A percentile compares a stretch with the other conserved stretches of the same genome.
phyloP scores from a whole-genome alignment of 2,329 filamentous ascomycete genomes.

The Sphaerulina vaccinii region DNA sequence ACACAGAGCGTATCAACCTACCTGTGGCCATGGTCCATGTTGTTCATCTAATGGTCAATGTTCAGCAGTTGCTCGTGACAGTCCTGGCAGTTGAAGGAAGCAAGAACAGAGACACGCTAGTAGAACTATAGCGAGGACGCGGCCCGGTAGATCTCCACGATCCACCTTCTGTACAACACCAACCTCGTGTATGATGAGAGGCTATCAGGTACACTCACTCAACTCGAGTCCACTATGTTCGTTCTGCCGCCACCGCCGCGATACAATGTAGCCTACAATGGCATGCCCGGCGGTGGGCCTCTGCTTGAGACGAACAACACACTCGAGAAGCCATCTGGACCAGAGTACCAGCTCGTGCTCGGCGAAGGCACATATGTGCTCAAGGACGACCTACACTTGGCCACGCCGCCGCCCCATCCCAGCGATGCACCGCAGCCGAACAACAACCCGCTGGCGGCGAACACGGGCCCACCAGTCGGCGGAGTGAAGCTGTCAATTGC shows the following conservation, averaged over 20 bases:
- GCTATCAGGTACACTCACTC: no score
- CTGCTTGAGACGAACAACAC: conserved; percentile 95
- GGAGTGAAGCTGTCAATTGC: conserved; percentile 83
- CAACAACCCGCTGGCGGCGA: conserved; percentile 86
- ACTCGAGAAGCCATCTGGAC: conserved; percentile 72
- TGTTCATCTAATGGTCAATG: background rate
- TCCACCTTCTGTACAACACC: no score
- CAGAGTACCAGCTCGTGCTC: conserved; percentile 85
- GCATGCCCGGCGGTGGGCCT: conserved; percentile 62
- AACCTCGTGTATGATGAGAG: no score
- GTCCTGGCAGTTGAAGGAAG: no score
- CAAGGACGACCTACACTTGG: conserved; percentile 86
- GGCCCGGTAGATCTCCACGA: no score
- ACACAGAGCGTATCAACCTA: background rate
- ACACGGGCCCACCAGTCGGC: conserved; percentile 74
- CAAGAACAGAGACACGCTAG: no score
- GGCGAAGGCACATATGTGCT: conserved; percentile 93
- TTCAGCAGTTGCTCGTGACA: no score
- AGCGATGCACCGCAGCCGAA: conserved; percentile 86
- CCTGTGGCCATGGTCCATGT: conserved; percentile 26
- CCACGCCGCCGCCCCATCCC: conserved; percentile 91
- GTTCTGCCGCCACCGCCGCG: conserved; percentile 44
- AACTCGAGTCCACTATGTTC: background rate
- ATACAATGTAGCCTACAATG: conserved; percentile 73
- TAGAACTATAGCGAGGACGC: no score